Conservation (phyloP, 306 rosid genomes). For the Amphicarpaea edgeworthii region DNA sequence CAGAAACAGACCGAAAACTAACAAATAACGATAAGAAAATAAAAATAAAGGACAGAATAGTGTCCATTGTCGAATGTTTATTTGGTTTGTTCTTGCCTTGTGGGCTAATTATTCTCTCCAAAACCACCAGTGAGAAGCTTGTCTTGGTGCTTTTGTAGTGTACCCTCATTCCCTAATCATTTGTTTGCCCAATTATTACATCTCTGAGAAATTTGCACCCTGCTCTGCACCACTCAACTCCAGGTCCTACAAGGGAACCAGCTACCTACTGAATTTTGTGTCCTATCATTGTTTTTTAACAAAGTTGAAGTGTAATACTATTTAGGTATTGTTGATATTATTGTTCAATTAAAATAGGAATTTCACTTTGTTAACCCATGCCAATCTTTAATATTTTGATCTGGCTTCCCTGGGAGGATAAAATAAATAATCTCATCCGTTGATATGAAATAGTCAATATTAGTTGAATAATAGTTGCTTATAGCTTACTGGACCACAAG, state of each 20-base stretch:
- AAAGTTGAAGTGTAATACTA: not conserved
- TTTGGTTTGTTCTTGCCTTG: conserved; percentile 12
- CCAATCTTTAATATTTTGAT: too few relatives aligned
- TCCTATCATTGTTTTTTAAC: not conserved
- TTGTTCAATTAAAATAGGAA: not conserved
- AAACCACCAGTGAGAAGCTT: conserved; percentile 3
- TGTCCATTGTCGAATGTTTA: too few relatives aligned
- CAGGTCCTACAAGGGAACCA: conserved; percentile 1
- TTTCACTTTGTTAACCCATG: not conserved
- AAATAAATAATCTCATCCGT: too few relatives aligned
- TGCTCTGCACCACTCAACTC: not conserved
- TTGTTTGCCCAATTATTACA: not conserved
- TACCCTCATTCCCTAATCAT: conserved; percentile 40
- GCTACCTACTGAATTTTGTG: not conserved
- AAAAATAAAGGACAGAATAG: too few relatives aligned
- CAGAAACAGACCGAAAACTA: too few relatives aligned
- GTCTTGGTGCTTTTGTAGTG: conserved; percentile 26
- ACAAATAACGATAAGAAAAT: too few relatives aligned
- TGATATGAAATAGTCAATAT: too few relatives aligned
- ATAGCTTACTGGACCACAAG: not conserved
- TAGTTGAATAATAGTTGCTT: not conserved
- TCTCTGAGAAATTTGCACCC: not conserved
- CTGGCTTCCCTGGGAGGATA: too few relatives aligned
- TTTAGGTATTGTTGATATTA: not conserved
- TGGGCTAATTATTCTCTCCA: conserved; percentile 25